Evolutionary conservation across 1,284 basidiomycete species (phyloP), one percentile per base, ranked within the genome.

Genomic region (Mycena sp.): DNA sequence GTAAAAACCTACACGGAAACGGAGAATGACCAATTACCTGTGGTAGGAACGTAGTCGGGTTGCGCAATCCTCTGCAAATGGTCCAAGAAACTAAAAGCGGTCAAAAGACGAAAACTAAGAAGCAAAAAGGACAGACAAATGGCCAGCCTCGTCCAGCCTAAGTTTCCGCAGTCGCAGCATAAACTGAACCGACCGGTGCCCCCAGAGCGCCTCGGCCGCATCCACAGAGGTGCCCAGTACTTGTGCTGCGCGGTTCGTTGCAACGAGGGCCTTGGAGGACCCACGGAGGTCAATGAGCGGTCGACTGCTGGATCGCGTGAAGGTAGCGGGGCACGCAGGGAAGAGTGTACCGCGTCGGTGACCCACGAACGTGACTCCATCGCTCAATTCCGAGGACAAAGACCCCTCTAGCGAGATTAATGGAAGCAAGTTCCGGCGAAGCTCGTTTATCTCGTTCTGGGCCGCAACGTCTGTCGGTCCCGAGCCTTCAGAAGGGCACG

Each of bases 141-240:
- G 77, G 1, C 88, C 89, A n/a, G 87, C 89, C 71, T 93, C 91
- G 60, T 93, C 89, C 6, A 93, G 78, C 61, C 85, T 82, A 64
- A 93, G 77, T 71, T 86, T 87, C 55, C 88, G 82, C 28, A 80
- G 74, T 43, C 83, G 77, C 38, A 92, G 43, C 32, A 92, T 75
- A 62, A 80, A 75, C 68, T 81, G 82, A 26, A 92, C 87, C 2
- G 83, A 81, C n/a, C 84, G 85, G 69, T 92, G 90, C 61, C 77
- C 74, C 92, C 91, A 93, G 2, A 93, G 79, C 29, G 81, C 76
- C 41, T 83, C 80, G 46, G 93, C 81, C 63, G 88, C 83, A 41
- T 81, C 76, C 67, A 81, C 77, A 7, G 76, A 74, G 40, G 78
- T 73, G 19, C 79, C 76, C 21, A 92, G 73, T 6, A 86, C 85